Evolutionary conservation across 176 grass and related monocot genomes (phyloP).

Genomic region (Saccharum spontaneum): DNA sequence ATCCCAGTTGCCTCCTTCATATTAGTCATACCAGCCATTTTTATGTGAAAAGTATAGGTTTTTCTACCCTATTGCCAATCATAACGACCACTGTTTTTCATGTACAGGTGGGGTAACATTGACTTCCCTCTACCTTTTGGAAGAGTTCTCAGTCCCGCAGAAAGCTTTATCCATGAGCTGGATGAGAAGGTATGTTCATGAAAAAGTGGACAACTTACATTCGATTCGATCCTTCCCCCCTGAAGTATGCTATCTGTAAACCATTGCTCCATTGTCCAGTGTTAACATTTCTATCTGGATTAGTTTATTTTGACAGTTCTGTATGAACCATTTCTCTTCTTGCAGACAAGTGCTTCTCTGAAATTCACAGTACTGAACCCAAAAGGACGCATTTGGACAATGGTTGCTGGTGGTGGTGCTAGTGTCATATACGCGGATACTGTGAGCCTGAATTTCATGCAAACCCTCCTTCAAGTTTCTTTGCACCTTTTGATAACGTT

Average conservation of each 20-base stretch:
- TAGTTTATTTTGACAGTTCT: not conserved
- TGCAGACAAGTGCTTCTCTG: conserved; percentile 90
- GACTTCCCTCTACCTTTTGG: conserved; percentile 94
- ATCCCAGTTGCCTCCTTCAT: not conserved
- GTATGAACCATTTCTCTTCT: conserved; percentile 29
- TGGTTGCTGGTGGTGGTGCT: conserved; percentile 96
- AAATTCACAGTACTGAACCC: conserved; percentile 96
- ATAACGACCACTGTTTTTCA: not conserved
- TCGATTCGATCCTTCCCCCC: not conserved
- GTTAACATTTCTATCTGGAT: not conserved
- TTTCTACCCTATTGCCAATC: not conserved
- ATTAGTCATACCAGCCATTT: not conserved
- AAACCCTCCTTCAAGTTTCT: conserved; percentile 13
- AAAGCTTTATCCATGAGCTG: conserved; percentile 85
- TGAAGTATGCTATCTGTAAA: not conserved
- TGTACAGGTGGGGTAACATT: conserved; percentile 76
- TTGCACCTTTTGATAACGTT: not conserved
- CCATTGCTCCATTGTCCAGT: not conserved
- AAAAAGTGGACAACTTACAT: conserved; percentile 27
- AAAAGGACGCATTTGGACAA: conserved; percentile 97
- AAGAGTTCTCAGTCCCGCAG: conserved; percentile 86
- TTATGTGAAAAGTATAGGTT: not conserved
- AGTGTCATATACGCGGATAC: conserved; percentile 98
- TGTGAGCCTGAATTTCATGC: conserved; percentile 44
- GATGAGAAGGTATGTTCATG: conserved; percentile 87